Evolutionary conservation across 2,329 filamentous ascomycete genomes (phyloP).

Genomic region (Epichloe brachyelytri): DNA sequence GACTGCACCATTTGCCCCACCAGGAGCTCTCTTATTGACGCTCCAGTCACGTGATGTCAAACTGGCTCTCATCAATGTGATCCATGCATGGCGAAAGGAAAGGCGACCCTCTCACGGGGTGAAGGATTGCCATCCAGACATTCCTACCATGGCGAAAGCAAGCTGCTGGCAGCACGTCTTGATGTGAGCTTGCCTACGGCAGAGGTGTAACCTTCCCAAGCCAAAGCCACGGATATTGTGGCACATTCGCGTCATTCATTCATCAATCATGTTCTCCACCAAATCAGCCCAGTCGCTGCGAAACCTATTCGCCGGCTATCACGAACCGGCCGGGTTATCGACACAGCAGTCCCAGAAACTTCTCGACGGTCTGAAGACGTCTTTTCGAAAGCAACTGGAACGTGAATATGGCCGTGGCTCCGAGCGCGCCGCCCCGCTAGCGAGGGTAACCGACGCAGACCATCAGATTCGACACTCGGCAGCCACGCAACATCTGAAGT

Average conservation of each 20-base stretch:
- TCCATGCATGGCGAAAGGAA: too few species aligned
- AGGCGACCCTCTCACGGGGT: too few species aligned
- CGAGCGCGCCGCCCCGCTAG: slow-evolving; percentile 11
- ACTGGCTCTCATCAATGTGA: too few species aligned
- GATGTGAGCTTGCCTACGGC: slow-evolving; percentile 7
- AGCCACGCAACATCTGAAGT: slow-evolving; percentile 35
- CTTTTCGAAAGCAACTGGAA: slow-evolving; percentile 46
- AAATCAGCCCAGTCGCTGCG: slow-evolving; percentile 24
- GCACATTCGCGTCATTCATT: not conserved
- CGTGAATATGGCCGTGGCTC: slow-evolving; percentile 37
- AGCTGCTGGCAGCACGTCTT: slow-evolving; percentile 1
- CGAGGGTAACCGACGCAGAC: slow-evolving; percentile 10
- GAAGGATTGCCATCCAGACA: not conserved
- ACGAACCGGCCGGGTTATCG: slow-evolving; percentile 39
- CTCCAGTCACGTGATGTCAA: too few species aligned
- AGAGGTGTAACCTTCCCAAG: not conserved
- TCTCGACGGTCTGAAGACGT: slow-evolving; percentile 41
- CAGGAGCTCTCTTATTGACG: too few species aligned
- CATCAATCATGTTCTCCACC: slow-evolving; percentile 23
- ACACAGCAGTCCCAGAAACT: slow-evolving; percentile 39
- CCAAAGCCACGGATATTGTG: not conserved
- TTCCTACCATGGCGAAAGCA: not conserved
- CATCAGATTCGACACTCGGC: slow-evolving; percentile 24
- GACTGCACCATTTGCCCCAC: too few species aligned
- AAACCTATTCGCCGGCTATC: slow-evolving; percentile 28